Base-by-base conservation (phyloP, 208 protist species). In the Trypanosoma platydactyli region DNA sequence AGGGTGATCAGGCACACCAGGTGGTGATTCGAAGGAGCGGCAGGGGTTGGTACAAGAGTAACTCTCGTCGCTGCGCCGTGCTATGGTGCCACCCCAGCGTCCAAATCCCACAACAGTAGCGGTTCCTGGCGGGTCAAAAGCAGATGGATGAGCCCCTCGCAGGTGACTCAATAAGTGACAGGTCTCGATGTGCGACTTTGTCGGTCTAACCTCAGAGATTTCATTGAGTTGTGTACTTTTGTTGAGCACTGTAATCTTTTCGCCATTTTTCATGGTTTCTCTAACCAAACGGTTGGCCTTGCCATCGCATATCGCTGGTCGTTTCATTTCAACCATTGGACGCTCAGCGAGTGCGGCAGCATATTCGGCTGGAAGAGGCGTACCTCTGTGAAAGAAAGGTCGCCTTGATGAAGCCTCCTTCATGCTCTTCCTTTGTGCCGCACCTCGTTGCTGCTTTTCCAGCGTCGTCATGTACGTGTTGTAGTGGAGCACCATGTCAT, bases 401-500 rank as follows among this genome's bases (percentile, higher is more conserved):
- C 56, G 67, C 49, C 33, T 55, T 16, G 35, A 53, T 18, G 7
- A 27, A 22, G 7, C 16, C 30, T 41, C 61, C 20, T 68, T 38
- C 30, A 79, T 25, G n/a, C n/a, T 63, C 18, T 38, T 67, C 38
- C 76, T 76, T 40, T 71, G 70, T 40, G 71, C 52, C 24, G 59
- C 42, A 13, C 80, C 73, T 5, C 66, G 78, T 33, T 77, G 74
- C 57, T 79, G 63, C 16, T 63, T 60, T 33, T 79, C 73, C 41
- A 76, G 46, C 50, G 76, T 79, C 51, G 62, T 64, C 64, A 89
- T 84, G 64, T 82, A 89, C 30, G 62, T 73, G 54, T 85, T 78
- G 58, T 89, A 88, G 53, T 80, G 80, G n/a, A 57, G 48, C 1
- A 87, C 76, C 67, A 89, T 85, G 41, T 79, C 66, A 12, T 67